Conservation (phyloP, 495 filamentous ascomycete species). For the Neurospora discreta region DNA sequence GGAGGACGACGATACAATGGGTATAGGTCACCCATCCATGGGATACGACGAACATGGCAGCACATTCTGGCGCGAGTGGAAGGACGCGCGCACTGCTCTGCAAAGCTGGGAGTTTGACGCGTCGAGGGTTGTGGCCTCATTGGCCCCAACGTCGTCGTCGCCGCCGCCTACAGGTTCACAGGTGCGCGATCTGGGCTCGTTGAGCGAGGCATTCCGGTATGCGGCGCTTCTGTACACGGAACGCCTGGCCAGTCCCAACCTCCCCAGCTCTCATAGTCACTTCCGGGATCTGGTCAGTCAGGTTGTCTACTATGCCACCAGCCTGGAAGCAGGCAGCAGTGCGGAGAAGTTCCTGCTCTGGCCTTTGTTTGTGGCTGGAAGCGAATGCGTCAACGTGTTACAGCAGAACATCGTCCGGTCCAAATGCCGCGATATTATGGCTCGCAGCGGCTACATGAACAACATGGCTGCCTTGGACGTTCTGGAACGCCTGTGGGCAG, state of each 20-base stretch:
- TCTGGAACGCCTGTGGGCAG: constrained; percentile 71
- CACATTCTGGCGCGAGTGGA: constrained; percentile 80
- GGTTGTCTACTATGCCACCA: constrained; percentile 69
- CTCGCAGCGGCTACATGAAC: constrained; percentile 83
- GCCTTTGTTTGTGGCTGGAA: constrained; percentile 86
- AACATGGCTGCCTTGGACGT: constrained; percentile 79
- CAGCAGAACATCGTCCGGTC: constrained; percentile 67
- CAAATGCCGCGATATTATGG: constrained; percentile 76
- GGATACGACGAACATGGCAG: constrained; percentile 43
- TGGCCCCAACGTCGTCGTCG: constrained; percentile 6
- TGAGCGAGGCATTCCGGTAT: constrained; percentile 83
- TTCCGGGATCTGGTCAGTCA: constrained; percentile 75
- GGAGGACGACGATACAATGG: constrained; percentile 33
- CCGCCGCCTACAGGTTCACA: constrained; percentile 32
- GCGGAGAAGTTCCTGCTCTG: constrained; percentile 85
- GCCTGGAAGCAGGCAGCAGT: constrained; percentile 52
- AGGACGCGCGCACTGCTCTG: constrained; percentile 62
- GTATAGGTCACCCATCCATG: constrained; percentile 20
- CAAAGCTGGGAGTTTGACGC: constrained; percentile 70
- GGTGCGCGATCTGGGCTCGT: constrained; percentile 43
- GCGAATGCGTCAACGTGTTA: constrained; percentile 75
- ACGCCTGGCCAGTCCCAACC: constrained; percentile 67
- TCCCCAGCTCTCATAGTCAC: constrained; percentile 63
- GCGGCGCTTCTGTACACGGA: constrained; percentile 85
- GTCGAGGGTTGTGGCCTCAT: constrained; percentile 24